Evolutionary conservation across 352 stramenopile genomes (phyloP).

Genomic region (Globisporangium rhizosaccharum): DNA sequence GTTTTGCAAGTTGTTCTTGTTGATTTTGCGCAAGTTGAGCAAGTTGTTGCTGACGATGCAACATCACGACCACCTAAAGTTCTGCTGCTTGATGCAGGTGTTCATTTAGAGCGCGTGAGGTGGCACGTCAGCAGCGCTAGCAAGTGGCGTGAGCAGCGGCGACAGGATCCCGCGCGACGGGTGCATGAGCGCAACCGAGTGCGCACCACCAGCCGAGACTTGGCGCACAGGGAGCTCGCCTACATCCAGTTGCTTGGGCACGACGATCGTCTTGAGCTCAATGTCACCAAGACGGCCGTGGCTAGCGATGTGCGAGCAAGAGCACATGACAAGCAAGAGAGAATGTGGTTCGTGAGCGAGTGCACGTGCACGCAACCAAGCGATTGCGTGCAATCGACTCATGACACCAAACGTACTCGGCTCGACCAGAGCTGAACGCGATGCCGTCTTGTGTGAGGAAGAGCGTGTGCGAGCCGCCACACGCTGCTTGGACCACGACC

Average conservation of each 20-base stretch:
- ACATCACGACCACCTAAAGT: too few relatives aligned
- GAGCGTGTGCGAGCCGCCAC: conserved; percentile 80
- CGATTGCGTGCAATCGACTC: too few relatives aligned
- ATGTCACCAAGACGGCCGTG: conserved; percentile 60
- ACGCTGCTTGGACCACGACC: conserved; percentile 64
- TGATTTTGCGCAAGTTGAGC: too few relatives aligned
- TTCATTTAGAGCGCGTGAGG: conserved; percentile 6
- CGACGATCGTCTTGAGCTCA: conserved; percentile 45
- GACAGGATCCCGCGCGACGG: conserved; percentile 46
- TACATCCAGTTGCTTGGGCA: conserved; percentile 53
- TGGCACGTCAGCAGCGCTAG: conserved; percentile 22
- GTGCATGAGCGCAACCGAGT: conserved; percentile 73
- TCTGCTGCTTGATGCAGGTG: too few relatives aligned
- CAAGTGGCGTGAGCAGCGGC: conserved; percentile 49
- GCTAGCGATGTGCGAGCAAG: conserved; percentile 16
- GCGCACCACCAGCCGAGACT: conserved; percentile 63
- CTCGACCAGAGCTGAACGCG: conserved; percentile 74
- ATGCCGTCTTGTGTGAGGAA: conserved; percentile 84
- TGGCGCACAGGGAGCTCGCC: conserved; percentile 55
- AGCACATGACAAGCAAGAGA: conserved; percentile 1
- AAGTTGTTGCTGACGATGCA: too few relatives aligned
- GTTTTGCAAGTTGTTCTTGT: too few relatives aligned
- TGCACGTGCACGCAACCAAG: not conserved
- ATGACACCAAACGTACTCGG: conserved; percentile 58
- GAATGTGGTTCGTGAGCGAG: not conserved